phyloP scores from a whole-genome alignment of 2,329 filamentous ascomycete species.

The Anthostomella pinea region DNA sequence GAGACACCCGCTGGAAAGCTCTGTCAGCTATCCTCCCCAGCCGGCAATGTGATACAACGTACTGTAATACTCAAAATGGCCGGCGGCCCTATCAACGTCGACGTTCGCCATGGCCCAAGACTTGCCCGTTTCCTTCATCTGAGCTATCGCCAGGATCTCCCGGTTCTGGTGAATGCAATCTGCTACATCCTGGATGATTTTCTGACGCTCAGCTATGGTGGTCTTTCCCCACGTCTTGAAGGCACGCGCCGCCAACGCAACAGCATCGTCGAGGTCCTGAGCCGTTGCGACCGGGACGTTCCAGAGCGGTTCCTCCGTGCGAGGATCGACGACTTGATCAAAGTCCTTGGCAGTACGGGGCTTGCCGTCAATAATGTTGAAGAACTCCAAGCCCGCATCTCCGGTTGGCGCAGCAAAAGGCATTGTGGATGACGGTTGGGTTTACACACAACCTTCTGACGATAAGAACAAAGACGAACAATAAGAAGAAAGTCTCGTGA shows the following conservation, averaged over 20 bases:
- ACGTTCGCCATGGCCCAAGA: conserved; percentile 38
- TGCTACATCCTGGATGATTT: conserved; percentile 38
- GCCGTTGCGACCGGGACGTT: conserved; percentile 44
- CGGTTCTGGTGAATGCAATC: conserved; percentile 39
- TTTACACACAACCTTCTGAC: too few species aligned
- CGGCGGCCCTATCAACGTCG: conserved; percentile 37
- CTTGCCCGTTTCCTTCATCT: conserved; percentile 52
- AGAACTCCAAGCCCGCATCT: conserved; percentile 32
- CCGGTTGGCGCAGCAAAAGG: conserved; percentile 14
- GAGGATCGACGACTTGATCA: conserved; percentile 42
- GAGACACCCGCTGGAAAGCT: conserved; percentile 29
- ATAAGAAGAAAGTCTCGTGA: too few species aligned
- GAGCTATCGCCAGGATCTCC: conserved; percentile 42
- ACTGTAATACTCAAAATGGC: conserved; percentile 39
- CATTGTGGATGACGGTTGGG: conserved; percentile 3
- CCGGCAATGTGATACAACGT: conserved; percentile 5
- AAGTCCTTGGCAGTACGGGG: conserved; percentile 31
- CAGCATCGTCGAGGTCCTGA: conserved; percentile 41
- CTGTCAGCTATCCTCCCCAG: conserved; percentile 6
- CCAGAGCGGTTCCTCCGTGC: conserved; percentile 43
- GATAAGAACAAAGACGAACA: too few species aligned
- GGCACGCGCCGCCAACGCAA: conserved; percentile 43
- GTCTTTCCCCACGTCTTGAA: conserved; percentile 47
- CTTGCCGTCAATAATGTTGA: conserved; percentile 45
- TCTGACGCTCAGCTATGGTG: conserved; percentile 40